Conservation (phyloP, 345 rosid genomes). For the Gossypium arboreum region DNA sequence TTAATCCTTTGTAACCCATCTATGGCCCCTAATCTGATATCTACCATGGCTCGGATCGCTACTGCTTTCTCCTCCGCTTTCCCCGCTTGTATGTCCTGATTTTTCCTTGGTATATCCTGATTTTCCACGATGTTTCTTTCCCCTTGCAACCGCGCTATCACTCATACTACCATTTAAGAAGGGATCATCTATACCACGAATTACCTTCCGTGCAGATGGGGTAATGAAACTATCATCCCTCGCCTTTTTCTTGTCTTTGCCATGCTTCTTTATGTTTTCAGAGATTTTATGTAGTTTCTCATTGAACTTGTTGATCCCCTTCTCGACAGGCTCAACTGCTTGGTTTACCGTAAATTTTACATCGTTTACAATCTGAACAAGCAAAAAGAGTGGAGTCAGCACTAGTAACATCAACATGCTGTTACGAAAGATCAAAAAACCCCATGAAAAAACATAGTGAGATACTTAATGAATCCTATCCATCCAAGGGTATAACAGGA, state of each 20-base stretch:
- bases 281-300: slow-evolving; percentile 87
- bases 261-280: slow-evolving; percentile 74
- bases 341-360: slow-evolving; percentile 90
- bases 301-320: slow-evolving; percentile 84
- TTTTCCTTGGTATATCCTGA: slow-evolving; percentile 53
- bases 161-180: slow-evolving; percentile 85
- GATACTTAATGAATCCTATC: background rate
- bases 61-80: slow-evolving; percentile 98
- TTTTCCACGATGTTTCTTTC: slow-evolving; percentile 68
- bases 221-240: slow-evolving; percentile 83
- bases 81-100: slow-evolving; percentile 79
- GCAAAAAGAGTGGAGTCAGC: slow-evolving; percentile 19
- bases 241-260: slow-evolving; percentile 71
- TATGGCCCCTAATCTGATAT: slow-evolving; percentile 61
- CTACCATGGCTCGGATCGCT: slow-evolving; percentile 80
- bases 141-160: slow-evolving; percentile 64
- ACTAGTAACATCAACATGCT: background rate
- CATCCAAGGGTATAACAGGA: background rate
- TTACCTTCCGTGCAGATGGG: slow-evolving; percentile 52
- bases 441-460: too few relatives aligned
- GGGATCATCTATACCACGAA: slow-evolving; percentile 94
- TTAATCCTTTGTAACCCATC: slow-evolving; percentile 87
- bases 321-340: slow-evolving; percentile 96
- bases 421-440: background rate
- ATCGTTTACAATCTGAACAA: slow-evolving; percentile 86